Evolutionary conservation across 768 basidiomycete species (phyloP).

Genomic region (Suillus paluster): DNA sequence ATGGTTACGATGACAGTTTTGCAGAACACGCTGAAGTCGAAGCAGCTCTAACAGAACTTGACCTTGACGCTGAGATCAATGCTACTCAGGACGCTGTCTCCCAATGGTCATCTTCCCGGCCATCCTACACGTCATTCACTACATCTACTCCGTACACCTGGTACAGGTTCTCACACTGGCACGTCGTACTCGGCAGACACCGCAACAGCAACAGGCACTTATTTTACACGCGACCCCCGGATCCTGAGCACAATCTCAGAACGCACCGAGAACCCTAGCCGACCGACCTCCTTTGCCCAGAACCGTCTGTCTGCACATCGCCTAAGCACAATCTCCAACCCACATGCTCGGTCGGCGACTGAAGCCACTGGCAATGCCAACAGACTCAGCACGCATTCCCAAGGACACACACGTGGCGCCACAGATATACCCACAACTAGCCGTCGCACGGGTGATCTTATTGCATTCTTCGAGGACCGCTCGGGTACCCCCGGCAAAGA

Average conservation of each 20-base stretch:
- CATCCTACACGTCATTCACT: conserved; percentile 3
- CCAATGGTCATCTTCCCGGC: conserved; percentile 58
- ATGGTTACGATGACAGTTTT: conserved; percentile 15
- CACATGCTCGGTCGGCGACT: conserved; percentile 38
- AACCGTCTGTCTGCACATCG: conserved; percentile 8
- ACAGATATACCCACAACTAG: conserved; percentile 48
- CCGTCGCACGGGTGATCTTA: conserved; percentile 70
- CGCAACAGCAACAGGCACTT: conserved; percentile 35
- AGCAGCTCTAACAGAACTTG: conserved; percentile 65
- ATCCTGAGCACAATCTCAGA: conserved; percentile 79
- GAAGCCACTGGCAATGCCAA: conserved; percentile 25
- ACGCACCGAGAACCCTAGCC: conserved; percentile 69
- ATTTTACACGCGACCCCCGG: conserved; percentile 46
- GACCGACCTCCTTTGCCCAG: conserved; percentile 49
- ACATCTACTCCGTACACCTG: conserved; percentile 35
- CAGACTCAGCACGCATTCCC: conserved; percentile 3
- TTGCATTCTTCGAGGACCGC: conserved; percentile 72
- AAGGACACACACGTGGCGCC: conserved; percentile 1
- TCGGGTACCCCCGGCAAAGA: conserved; percentile 45
- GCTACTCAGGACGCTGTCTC: conserved; percentile 67
- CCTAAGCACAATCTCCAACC: conserved; percentile 12
- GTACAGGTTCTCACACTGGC: conserved; percentile 35
- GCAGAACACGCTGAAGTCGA: conserved; percentile 63
- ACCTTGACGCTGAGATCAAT: conserved; percentile 72
- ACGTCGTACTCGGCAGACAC: conserved; percentile 33